Conservation (phyloP, 352 stramenopile species). For the Pythium dissimile region DNA sequence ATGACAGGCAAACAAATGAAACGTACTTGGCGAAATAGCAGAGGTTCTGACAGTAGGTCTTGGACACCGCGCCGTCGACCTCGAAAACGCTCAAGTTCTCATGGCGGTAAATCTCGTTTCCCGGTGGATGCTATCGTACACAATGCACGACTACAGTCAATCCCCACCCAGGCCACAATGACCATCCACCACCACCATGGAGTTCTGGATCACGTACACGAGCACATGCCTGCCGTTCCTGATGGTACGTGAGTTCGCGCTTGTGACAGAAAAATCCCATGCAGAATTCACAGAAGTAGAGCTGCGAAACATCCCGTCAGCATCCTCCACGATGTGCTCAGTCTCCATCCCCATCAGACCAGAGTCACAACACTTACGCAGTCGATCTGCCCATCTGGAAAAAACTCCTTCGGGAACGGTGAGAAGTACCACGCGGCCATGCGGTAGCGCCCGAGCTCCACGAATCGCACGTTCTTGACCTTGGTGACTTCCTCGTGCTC, state of each 20-base stretch:
- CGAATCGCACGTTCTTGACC: conserved; percentile 95
- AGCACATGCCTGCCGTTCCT: conserved; percentile 59
- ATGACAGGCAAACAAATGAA: not conserved
- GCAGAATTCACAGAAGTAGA: conserved; percentile 90
- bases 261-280: conserved; percentile 87
- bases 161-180: not conserved
- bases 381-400: conserved; percentile 81
- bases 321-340: no score
- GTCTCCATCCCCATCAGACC: not conserved
- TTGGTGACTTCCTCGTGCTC: conserved; percentile 99
- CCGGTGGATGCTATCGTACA: conserved; percentile 53
- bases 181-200: no score
- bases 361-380: conserved; percentile 36
- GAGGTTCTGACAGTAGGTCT: conserved; percentile 98
- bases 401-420: conserved; percentile 95
- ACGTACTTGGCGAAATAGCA: conserved; percentile 97
- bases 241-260: conserved; percentile 60
- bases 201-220: conserved; percentile 42
- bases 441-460: conserved; percentile 92
- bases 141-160: not conserved
- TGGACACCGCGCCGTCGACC: conserved; percentile 95
- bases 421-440: conserved; percentile 98
- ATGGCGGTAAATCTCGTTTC: conserved; percentile 93
- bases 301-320: conserved; percentile 24
- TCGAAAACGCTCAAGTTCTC: conserved; percentile 95